Evolutionary conservation across 345 rosid species (phyloP), one percentile per base, ranked within the genome.

Genomic region (Hypericum perforatum): DNA sequence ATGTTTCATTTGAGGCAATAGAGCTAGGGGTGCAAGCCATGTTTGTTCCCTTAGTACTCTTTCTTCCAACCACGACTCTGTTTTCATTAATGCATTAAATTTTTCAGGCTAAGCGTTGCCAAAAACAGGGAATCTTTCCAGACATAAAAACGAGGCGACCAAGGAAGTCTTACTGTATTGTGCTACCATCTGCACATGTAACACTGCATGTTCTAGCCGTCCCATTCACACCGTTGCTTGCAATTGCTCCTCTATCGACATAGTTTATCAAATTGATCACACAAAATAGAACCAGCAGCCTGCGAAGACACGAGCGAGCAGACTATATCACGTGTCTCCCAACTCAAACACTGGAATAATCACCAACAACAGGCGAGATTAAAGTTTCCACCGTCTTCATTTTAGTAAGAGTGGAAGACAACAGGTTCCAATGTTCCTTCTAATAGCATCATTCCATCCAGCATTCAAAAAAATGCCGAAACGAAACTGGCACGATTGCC

Each of bases 161-260:
- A 14, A 41, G 38, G 40, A 57, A 71, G 13, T 49, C 97, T 80
- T 87, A 91, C 98, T 91, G 98, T 60, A 91, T 87, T 63, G 96
- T 96, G 36, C 70, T 79, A 46, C 92, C 98, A 49, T 82, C 39
- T 47, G 80, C 76, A 74, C 98, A 91, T 39, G 75, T 81, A 52
- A 89, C 90, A 70, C 55, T 60, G 77, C 96, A 91, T 14, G 74
- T 64, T 57, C 66, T 60, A 14, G 45, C 76, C 65, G 88, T 85
- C 43, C 98, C 98, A 62, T 91, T 91, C 54, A 91, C 83, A 64
- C 98, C 98, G 62, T 91, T 91, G 73, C 98, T 91, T 6, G 98
- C 98, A 15, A 91, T 91, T 36, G 92, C 72, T 66, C 98, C 98
- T 60, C 98, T 82, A 72, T 91, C 98, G 45, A 91, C 60, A 56